Evolutionary conservation across 78 protist species (phyloP).

Genomic region (Guillardia theta): DNA sequence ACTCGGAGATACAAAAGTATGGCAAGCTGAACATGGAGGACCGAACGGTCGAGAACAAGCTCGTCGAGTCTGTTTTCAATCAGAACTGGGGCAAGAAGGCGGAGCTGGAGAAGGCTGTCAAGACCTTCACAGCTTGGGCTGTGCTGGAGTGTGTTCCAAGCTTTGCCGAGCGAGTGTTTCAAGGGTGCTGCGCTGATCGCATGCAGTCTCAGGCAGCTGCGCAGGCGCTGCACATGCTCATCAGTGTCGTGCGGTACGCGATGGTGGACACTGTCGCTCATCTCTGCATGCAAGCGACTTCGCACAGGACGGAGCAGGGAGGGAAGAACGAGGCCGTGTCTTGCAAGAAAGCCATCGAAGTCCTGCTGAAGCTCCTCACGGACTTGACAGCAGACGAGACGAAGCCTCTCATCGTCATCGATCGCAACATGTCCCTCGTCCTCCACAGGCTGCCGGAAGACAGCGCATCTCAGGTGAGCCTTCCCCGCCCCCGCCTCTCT

Average conservation of each 20-base stretch:
- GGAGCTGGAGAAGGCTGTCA: background rate
- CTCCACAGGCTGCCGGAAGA: background rate
- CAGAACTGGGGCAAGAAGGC: conserved; percentile 5
- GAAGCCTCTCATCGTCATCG: background rate
- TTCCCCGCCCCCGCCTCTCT: background rate
- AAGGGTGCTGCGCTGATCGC: background rate
- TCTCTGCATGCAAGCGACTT: background rate
- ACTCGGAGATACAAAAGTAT: background rate
- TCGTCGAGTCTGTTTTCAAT: background rate
- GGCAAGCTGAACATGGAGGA: background rate
- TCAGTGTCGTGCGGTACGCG: background rate
- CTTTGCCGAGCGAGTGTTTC: background rate
- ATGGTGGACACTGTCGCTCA: background rate
- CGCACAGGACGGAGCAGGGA: background rate
- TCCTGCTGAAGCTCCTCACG: background rate
- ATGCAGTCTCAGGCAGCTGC: background rate
- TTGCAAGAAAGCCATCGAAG: background rate
- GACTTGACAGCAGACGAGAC: background rate
- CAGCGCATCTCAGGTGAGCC: background rate
- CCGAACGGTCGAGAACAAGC: background rate
- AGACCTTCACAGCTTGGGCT: background rate
- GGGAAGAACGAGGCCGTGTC: background rate
- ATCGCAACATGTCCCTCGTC: background rate
- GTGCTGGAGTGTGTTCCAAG: background rate
- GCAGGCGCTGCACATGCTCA: background rate